Evolutionary conservation across 257 asterid species (phyloP).

Genomic region (Cruciata laevipes): DNA sequence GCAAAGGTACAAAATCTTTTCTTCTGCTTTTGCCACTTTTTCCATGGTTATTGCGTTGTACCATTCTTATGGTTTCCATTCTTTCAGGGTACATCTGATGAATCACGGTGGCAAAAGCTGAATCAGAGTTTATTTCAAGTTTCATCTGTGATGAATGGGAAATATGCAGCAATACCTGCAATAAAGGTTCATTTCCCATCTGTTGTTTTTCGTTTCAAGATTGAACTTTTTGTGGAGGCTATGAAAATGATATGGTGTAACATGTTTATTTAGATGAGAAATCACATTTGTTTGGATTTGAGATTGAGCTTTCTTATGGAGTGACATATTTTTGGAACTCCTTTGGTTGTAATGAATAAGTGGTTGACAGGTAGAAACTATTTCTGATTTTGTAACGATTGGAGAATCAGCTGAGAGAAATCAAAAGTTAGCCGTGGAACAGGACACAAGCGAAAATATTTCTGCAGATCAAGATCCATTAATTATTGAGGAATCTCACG

Average conservation of each 20-base stretch:
- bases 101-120: slow-evolving; percentile 69
- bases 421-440: slow-evolving; percentile 20
- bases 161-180: slow-evolving; percentile 54
- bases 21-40: slow-evolving; percentile 3
- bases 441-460: slow-evolving; percentile 11
- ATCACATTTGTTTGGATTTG: too few relatives aligned
- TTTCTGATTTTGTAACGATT: slow-evolving; percentile 43
- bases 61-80: slow-evolving; percentile 11
- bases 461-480: slow-evolving; percentile 20
- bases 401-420: slow-evolving; percentile 30
- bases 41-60: not conserved
- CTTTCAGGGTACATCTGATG: slow-evolving; percentile 82
- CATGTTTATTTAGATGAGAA: not conserved
- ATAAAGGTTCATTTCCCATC: slow-evolving; percentile 48
- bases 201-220: not conserved
- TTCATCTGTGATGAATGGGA: slow-evolving; percentile 81
- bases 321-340: not conserved
- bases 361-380: slow-evolving; percentile 53
- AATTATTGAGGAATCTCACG: slow-evolving; percentile 20
- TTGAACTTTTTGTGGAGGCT: not conserved
- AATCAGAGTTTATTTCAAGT: slow-evolving; percentile 73
- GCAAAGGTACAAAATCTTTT: slow-evolving; percentile 56
- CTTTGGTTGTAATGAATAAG: slow-evolving; percentile 3
- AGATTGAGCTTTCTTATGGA: too few relatives aligned
- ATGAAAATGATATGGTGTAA: not conserved